Evolutionary conservation across 352 stramenopile species (phyloP).

Genomic region (Lagenidium giganteum): DNA sequence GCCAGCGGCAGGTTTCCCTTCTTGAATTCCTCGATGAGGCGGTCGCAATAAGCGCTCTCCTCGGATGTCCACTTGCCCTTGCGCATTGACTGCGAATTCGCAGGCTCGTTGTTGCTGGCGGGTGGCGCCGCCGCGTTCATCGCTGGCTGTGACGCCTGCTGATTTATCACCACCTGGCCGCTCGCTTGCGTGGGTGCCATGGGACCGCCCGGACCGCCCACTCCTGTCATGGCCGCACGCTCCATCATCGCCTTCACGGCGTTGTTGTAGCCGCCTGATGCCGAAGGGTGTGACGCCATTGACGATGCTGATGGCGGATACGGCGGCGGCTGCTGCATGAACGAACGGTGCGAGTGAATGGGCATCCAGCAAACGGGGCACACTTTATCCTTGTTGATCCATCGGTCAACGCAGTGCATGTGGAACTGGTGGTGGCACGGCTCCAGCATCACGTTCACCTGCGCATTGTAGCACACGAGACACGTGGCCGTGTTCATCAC

Average conservation of each 20-base stretch:
- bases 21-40: slow-evolving; percentile 97
- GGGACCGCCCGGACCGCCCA: too few species aligned
- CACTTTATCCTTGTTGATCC: slow-evolving; percentile 68
- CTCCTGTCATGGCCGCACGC: too few species aligned
- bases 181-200: too few species aligned
- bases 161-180: too few species aligned
- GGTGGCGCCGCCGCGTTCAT: slow-evolving; percentile 19
- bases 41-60: slow-evolving; percentile 97
- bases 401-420: slow-evolving; percentile 64
- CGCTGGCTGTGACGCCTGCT: too few species aligned
- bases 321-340: slow-evolving; percentile 21
- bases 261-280: too few species aligned
- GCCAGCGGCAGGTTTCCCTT: slow-evolving; percentile 95
- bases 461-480: slow-evolving; percentile 40
- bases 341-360: slow-evolving; percentile 52
- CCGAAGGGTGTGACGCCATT: neutral
- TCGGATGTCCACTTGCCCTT: slow-evolving; percentile 97
- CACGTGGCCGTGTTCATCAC: slow-evolving; percentile 17
- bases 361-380: slow-evolving; percentile 72
- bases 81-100: slow-evolving; percentile 56
- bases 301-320: slow-evolving; percentile 5
- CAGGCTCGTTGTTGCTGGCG: slow-evolving; percentile 21
- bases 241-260: too few species aligned
- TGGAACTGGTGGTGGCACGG: slow-evolving; percentile 81
- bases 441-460: slow-evolving; percentile 51